Evolutionary conservation across 805 yeast species (phyloP), one percentile per base, ranked within the genome.

Genomic region (Ogataea nitratoaversa): DNA sequence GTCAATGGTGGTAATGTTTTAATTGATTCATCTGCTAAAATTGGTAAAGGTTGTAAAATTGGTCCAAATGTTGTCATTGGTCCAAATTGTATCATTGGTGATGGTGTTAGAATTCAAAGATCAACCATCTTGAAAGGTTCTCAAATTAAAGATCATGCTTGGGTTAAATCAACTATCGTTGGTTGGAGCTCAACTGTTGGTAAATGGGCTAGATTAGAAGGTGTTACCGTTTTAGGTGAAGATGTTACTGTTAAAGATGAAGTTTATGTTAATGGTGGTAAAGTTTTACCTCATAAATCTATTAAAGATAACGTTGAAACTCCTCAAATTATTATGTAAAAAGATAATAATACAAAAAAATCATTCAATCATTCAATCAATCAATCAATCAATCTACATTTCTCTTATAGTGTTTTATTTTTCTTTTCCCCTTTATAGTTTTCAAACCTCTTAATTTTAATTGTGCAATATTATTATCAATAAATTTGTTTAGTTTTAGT

Each of bases 101-200:
- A 88, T 63, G 99, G 99, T 79, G 99, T 93, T 54, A 89, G 99
- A 78, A 84, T 93, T 65, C 88, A 89, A 66, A 84, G 96, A 73
- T 84, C 96, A 35, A 98, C 95, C 42, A 79, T 93, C 55, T 77
- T 93, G 68, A 79, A 84, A 64, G 85, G 90, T 77, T 89, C 97
- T 43, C 77, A 78, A 60, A 84, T 93, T 66, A 88, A 86, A 73
- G 96, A 89, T 65, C 99, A 93, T 71, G 96, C 99, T 57, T 86
- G 93, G 84, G 93, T 93, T 60, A 90, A 90, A 70, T 85, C 93
- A 60, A 85, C 99, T 60, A 93, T 93, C 68, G 95, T 93, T 54
- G 99, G 99, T 60, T 93, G 99, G 99, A 83, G 89, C 78, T 90
- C 96, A 49, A 86, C 87, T 58, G 91, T 93, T 60, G 99, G 99